phyloP scores from a whole-genome alignment of 169 alveolate species.

The Plasmodium adleri region DNA sequence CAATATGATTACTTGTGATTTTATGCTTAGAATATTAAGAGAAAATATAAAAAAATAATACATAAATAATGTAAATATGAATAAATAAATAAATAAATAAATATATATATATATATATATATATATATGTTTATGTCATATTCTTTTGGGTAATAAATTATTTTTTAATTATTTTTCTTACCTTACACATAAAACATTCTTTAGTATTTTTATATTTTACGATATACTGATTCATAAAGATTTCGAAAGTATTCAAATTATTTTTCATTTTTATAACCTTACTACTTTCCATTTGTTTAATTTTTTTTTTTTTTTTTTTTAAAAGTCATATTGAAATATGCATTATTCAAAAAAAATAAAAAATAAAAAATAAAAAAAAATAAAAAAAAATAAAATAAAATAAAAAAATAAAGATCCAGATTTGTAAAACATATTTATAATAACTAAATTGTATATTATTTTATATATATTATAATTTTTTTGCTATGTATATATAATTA shows the following conservation, averaged over 20 bases:
- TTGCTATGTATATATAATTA: too few relatives aligned
- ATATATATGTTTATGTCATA: neutral
- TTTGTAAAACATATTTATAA: too few relatives aligned
- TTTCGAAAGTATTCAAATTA: slow-evolving; percentile 19
- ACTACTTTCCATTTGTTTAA: slow-evolving; percentile 11
- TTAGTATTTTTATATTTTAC: slow-evolving; percentile 51
- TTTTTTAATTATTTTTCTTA: neutral
- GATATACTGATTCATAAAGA: slow-evolving; percentile 54
- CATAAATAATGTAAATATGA: neutral
- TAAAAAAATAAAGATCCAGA: too few relatives aligned
- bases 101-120: neutral
- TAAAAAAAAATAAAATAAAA: too few relatives aligned
- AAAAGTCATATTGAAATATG: neutral
- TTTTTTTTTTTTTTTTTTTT: neutral
- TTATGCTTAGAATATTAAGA: slow-evolving; percentile 26
- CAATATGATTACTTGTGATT: slow-evolving; percentile 26
- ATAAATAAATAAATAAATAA: neutral
- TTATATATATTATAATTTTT: too few relatives aligned
- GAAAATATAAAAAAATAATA: neutral
- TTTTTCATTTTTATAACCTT: slow-evolving; percentile 22
- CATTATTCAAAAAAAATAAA: neutral
- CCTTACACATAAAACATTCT: slow-evolving; percentile 55
- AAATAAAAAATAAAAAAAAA: neutral
- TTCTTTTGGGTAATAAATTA: neutral
- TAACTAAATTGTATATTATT: too few relatives aligned